Base-by-base conservation (phyloP, 768 basidiomycete genomes). In the Leccinum olivaceopallidum region DNA sequence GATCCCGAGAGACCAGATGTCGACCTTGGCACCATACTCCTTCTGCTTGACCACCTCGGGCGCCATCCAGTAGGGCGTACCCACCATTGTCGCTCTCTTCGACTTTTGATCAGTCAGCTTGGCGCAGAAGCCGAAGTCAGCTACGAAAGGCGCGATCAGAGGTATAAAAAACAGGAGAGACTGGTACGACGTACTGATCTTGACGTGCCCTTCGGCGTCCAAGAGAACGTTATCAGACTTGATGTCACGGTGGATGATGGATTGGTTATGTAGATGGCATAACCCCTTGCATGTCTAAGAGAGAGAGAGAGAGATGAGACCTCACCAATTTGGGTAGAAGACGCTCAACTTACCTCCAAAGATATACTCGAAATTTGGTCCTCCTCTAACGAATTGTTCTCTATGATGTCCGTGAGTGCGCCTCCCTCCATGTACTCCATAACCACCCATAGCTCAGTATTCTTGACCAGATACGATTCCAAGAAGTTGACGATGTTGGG, bases 341-440 rank as follows among this genome's bases (percentile, higher is more conserved):
- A 12, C 16, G 47, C 58, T 13, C 24, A 54, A 13, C 88, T 65
- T 64, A 95, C 96, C 85, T 98, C 97, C 0, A 89, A 80, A 70
- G 83, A 90, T 65, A 98, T 97, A 68, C 90, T 89, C 14, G 92
- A 87, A 54, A 98, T 96, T 77, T 98, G 95, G 70, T 95, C 93
- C 77, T 98, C 95, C 71, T 92, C 92, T 62, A 98, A 76, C 47
- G 92, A 86, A 74, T 98, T 98, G 67, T 95, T 94, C 79, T 98
- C 96, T 68, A 99, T 98, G 49, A 99, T 90, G 76, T 98, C 96
- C 26, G 95, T 98, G 69, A 99, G 79, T 18, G 96, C 95, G 44
- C 97, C 95, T 56, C 95, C 95, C 75, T 98, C 95, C 95, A 98
- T 98, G 71, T 92, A 96, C 77, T 98, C 95, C 95, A 96, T 98